These are phyloP conservation scores for Neurospora tetrasperma DNA, from an alignment of 495 filamentous ascomycete genomes.

Conservation along the genomic window DNA sequence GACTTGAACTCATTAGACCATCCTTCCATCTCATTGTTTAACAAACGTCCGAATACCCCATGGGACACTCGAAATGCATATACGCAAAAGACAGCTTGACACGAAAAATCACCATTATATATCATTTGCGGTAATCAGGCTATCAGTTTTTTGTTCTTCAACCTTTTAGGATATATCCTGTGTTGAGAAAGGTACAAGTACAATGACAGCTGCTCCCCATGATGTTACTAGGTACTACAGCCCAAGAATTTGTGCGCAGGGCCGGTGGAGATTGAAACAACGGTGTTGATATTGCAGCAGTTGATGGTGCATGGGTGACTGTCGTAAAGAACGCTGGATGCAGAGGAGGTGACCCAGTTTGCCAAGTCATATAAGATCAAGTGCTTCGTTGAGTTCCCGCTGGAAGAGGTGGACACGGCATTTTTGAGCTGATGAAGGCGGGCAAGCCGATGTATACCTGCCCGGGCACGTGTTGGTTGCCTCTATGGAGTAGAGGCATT, in stretches of 20 bases:
- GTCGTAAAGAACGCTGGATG: constrained; percentile 49
- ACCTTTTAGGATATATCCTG: neutral
- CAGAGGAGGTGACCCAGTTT: constrained; percentile 55
- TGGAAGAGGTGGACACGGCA: constrained; percentile 43
- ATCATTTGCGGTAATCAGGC: neutral
- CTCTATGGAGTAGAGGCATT: constrained; percentile 23
- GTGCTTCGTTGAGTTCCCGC: constrained; percentile 48
- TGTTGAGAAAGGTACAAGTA: neutral
- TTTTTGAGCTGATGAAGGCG: constrained; percentile 33
- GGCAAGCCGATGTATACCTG: constrained; percentile 38
- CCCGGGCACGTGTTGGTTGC: constrained; percentile 35
- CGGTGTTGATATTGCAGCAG: constrained; percentile 37
- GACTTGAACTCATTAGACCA: neutral
- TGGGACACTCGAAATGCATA: neutral
- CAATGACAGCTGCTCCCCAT: neutral
- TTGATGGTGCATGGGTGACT: constrained; percentile 50
- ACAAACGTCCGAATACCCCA: neutral
- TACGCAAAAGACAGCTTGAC: neutral
- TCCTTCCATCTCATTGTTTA: neutral
- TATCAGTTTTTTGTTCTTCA: neutral
- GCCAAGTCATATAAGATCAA: constrained; percentile 43
- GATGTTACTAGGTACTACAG: neutral
- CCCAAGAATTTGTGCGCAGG: constrained; percentile 26
- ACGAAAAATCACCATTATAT: neutral
- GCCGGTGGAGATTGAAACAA: constrained; percentile 41